phyloP scores from a whole-genome alignment of 768 basidiomycete species.

The button mushroom (Agaricus bisporus) region DNA sequence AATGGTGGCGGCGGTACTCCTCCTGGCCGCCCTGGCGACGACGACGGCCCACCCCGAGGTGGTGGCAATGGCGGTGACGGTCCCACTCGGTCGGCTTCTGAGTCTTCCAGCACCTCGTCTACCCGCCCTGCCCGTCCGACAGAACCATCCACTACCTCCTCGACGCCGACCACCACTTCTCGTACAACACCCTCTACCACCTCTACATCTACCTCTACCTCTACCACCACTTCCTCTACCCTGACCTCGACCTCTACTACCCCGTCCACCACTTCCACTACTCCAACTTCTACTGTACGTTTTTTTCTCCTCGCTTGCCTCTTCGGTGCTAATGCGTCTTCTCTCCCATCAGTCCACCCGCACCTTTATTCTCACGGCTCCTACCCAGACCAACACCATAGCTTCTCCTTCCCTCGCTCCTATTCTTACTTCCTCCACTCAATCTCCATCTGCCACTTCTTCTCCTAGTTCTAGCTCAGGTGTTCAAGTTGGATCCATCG shows the following conservation, averaged over 20 bases:
- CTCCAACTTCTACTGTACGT: constrained; percentile 12
- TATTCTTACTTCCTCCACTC: constrained; percentile 9
- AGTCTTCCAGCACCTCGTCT: neutral
- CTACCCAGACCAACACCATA: neutral
- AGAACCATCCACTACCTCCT: neutral
- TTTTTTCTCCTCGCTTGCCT: neutral
- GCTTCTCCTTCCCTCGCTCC: constrained; percentile 5
- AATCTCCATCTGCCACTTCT: constrained; percentile 8
- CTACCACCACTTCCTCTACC: constrained; percentile 12
- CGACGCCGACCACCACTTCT: constrained; percentile 1
- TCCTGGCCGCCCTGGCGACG: too few relatives aligned
- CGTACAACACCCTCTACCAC: constrained; percentile 7
- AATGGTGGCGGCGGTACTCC: neutral
- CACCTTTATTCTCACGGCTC: constrained; percentile 10
- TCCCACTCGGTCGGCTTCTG: neutral
- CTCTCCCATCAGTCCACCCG: constrained; percentile 11
- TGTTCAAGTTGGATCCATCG: constrained; percentile 34
- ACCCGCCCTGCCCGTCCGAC: neutral
- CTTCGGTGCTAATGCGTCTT: neutral
- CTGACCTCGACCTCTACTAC: constrained; percentile 13
- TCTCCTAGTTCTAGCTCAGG: constrained; percentile 11
- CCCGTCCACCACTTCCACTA: constrained; percentile 5
- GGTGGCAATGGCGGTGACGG: neutral
- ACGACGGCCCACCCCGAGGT: neutral
- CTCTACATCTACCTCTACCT: constrained; percentile 10